phyloP scores from a whole-genome alignment of 2,329 filamentous ascomycete genomes.

The Alternaria alternata region DNA sequence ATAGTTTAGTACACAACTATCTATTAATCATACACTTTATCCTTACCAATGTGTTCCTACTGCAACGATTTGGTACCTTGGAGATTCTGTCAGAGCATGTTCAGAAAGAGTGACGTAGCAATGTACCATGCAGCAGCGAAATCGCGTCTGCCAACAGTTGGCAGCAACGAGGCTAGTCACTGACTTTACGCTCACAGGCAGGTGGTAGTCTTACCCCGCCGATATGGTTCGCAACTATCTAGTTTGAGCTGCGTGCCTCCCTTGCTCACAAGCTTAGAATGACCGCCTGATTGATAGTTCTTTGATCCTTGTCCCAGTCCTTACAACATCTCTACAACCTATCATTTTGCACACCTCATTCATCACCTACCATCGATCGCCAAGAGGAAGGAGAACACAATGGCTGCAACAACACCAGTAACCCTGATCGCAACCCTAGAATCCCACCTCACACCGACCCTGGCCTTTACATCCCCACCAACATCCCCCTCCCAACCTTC shows the following conservation, averaged over 20 bases:
- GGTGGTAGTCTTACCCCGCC: not conserved
- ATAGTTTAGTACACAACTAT: not conserved
- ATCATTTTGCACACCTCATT: not conserved
- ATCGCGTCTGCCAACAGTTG: not conserved
- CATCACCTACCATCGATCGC: not conserved
- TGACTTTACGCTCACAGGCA: not conserved
- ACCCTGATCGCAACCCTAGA: constrained; percentile 38
- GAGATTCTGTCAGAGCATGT: not conserved
- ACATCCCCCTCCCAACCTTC: constrained; percentile 18
- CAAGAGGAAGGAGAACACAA: not conserved
- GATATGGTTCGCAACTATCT: not conserved
- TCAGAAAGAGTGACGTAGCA: not conserved
- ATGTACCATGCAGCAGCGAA: not conserved
- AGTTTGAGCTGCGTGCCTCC: not conserved
- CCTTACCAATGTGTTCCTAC: not conserved
- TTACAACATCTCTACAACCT: not conserved
- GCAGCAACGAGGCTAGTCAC: not conserved
- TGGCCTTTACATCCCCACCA: constrained; percentile 12
- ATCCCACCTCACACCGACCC: constrained; percentile 32
- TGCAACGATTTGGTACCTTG: not conserved
- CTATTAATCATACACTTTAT: not conserved
- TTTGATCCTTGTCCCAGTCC: not conserved
- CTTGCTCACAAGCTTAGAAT: not conserved
- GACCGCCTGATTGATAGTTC: not conserved
- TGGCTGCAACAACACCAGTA: constrained; percentile 8